Evolutionary conservation across 495 filamentous ascomycete species (phyloP).

Genomic region (Emericellopsis terricola): DNA sequence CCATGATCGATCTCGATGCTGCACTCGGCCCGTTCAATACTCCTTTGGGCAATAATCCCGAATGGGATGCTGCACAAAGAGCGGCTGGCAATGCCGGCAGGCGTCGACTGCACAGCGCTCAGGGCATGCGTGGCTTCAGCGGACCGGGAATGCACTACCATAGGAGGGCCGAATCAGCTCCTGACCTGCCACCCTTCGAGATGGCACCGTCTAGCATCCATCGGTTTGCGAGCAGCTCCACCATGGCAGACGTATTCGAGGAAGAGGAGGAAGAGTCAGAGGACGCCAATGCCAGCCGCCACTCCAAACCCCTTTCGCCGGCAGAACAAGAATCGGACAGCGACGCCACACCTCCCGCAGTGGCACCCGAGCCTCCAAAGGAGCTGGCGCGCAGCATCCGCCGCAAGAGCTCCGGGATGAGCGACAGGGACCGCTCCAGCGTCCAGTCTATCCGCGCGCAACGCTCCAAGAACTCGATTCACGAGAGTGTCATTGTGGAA

Average conservation of each 20-base stretch:
- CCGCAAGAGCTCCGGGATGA: slow-evolving; percentile 2
- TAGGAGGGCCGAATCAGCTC: slow-evolving; percentile 80
- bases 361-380: neutral
- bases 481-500: slow-evolving; percentile 24
- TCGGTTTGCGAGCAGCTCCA: slow-evolving; percentile 42
- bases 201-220: slow-evolving; percentile 38
- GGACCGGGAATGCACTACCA: slow-evolving; percentile 82
- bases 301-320: neutral
- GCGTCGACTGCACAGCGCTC: slow-evolving; percentile 79
- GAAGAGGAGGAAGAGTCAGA: slow-evolving; percentile 75
- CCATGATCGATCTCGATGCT: slow-evolving; percentile 86
- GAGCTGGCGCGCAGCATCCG: neutral
- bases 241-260: slow-evolving; percentile 82
- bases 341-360: slow-evolving; percentile 2
- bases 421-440: slow-evolving; percentile 7
- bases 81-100: slow-evolving; percentile 36
- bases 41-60: slow-evolving; percentile 38
- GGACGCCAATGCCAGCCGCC: slow-evolving; percentile 6
- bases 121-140: slow-evolving; percentile 51
- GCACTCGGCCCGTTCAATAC: slow-evolving; percentile 90
- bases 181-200: slow-evolving; percentile 72
- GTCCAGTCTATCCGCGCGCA: slow-evolving; percentile 13
- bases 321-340: slow-evolving; percentile 1
- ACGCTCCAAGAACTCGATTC: slow-evolving; percentile 19
- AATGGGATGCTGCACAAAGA: slow-evolving; percentile 36